Evolutionary conservation across 192 early-diverging fungal genomes (phyloP).

Genomic region (Backusella westeae): DNA sequence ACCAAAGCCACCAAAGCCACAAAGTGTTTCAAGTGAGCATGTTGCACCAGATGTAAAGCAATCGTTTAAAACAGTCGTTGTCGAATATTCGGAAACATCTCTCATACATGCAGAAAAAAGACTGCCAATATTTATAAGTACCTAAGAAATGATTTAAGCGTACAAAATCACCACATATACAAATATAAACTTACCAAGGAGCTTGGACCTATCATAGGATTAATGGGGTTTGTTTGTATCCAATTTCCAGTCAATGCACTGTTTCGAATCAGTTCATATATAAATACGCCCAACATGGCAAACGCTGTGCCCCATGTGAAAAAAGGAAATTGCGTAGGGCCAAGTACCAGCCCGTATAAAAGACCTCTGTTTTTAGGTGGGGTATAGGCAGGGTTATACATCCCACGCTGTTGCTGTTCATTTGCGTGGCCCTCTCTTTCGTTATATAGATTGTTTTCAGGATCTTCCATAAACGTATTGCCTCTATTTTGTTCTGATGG

Average conservation of each 20-base stretch:
- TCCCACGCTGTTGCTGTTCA: not conserved
- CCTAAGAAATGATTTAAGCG: conserved; percentile 29
- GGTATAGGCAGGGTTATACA: not conserved
- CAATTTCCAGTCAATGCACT: conserved; percentile 9
- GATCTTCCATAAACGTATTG: not conserved
- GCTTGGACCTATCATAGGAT: conserved; percentile 81
- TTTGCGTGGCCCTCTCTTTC: not conserved
- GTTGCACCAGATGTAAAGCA: conserved; percentile 7
- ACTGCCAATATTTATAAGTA: conserved; percentile 69
- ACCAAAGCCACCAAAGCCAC: conserved; percentile 59
- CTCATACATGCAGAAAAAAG: conserved; percentile 83
- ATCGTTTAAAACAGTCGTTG: conserved; percentile 10
- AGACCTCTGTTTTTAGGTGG: not conserved
- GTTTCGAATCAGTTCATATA: not conserved
- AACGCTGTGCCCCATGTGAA: not conserved
- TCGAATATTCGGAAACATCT: conserved; percentile 27
- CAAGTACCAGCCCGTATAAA: not conserved
- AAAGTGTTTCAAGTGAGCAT: conserved; percentile 59
- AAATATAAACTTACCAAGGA: conserved; percentile 41
- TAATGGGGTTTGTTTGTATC: conserved; percentile 68
- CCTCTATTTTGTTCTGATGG: not conserved
- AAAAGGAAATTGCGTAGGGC: not conserved
- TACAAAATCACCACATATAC: not conserved
- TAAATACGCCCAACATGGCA: not conserved
- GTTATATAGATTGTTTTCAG: not conserved